Evolutionary conservation across 306 rosid genomes (phyloP), one percentile per base, ranked within the genome.

Genomic region (Trichosanthes cucumerina): DNA sequence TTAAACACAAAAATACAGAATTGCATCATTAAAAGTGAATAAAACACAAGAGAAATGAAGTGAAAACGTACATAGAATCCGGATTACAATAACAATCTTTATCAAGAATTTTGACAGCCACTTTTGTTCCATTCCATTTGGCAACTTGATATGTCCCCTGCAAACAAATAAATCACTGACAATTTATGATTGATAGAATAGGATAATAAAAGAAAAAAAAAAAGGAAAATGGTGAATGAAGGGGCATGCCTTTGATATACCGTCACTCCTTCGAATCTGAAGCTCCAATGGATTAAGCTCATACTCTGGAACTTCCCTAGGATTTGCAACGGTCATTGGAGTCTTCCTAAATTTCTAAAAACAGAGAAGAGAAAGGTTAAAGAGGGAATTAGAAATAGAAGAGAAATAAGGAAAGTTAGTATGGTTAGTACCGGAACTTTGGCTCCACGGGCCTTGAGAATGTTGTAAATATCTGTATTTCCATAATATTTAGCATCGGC

Each of bases 101-200:
- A 78, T 93, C 96, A 41, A 96, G 96, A 80, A 96, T 96, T 88
- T 96, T 96, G 69, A 93, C 96, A 11, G 97, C 73, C 75, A 96
- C 99, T 89, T 93, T 96, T 71, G 99, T 96, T 81, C 99, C 99
- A 82, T 96, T 96, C 99, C 99, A 96, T 82, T 96, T 93, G 26
- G 99, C 99, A 83, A 96, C 97, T 91, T 93, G 98, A 83, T 92
- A 96, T 38, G 87, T 43, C 79, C 99, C 99, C 99, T 95, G 85
- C 64, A 39, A 23, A 80, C 34, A 33, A 63, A 78, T 5, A 38
- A 16, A 47, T 47, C 18, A 4, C 53, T 47, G 5, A 28, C 1
- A 28, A 28, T 28, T 28, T 16, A 23, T 15, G 24, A 54, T 19
- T 21, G 4, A 5, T 36, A 5, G 4, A 15, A 1, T 16, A 3